Evolutionary conservation across 2,329 filamentous ascomycete species (phyloP).

Genomic region (Aureobasidium sp.): DNA sequence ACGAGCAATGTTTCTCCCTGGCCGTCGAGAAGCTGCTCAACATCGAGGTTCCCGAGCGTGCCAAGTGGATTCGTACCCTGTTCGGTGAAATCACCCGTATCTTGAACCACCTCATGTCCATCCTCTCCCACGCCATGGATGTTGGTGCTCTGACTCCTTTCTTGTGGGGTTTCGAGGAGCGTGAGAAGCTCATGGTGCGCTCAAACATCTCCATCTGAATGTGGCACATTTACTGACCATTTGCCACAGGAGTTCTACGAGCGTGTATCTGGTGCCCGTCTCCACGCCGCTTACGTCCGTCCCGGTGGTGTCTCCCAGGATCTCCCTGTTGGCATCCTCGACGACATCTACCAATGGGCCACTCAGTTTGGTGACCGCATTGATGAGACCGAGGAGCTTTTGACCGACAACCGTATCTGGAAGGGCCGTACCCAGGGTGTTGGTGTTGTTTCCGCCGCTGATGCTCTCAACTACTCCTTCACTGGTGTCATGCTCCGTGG

Average conservation of each 20-base stretch:
- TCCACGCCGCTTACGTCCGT: constrained; percentile 94
- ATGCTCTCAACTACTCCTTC: constrained; percentile 96
- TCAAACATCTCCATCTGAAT: not conserved
- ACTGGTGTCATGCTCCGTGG: constrained; percentile 96
- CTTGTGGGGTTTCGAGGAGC: constrained; percentile 98
- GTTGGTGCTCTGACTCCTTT: constrained; percentile 97
- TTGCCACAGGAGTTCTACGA: constrained; percentile 88
- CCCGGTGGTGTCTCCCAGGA: constrained; percentile 96
- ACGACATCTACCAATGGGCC: constrained; percentile 99
- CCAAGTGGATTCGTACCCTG: constrained; percentile 93
- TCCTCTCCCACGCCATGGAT: constrained; percentile 97
- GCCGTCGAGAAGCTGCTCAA: constrained; percentile 98
- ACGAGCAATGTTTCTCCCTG: constrained; percentile 94
- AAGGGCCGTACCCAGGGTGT: constrained; percentile 85
- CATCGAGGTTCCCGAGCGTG: constrained; percentile 87
- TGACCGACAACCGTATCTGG: constrained; percentile 99
- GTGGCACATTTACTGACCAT: constrained; percentile 3
- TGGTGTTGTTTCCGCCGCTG: constrained; percentile 81
- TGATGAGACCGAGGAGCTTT: constrained; percentile 96
- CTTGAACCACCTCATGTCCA: constrained; percentile 96
- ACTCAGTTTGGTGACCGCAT: constrained; percentile 98
- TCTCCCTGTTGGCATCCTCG: constrained; percentile 83
- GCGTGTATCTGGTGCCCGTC: constrained; percentile 93
- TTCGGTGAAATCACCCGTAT: constrained; percentile 93
- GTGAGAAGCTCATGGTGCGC: constrained; percentile 97